Base-by-base conservation (phyloP, 768 basidiomycete genomes). In the Leccinum longicurvipes region DNA sequence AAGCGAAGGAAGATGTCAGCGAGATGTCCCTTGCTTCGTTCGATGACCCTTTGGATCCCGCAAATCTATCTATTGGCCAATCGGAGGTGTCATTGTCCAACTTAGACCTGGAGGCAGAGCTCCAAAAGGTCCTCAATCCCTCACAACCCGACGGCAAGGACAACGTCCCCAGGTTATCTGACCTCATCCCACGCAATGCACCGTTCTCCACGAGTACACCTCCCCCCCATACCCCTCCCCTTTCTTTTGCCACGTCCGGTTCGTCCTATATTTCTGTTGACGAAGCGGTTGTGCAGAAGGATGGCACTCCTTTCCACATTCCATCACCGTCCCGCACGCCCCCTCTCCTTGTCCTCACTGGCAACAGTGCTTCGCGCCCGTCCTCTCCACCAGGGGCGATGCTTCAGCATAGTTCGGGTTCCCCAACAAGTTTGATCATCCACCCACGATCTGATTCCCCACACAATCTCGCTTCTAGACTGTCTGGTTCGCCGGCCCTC, bases 51-150 rank as follows among this genome's bases (percentile, higher is more conserved):
- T 47, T 69, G 58, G 65, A 70, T 29, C 68, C 69, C 17, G 59
- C 55, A 25, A 75, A 73, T 29, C 52, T 72, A 53, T 72, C 68
- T 15, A 70, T 74, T n/a, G 72, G 70, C 24, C 68, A 71, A 44
- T 73, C 72, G 11, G 74, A 74, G 47, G 67, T 74, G 19, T 74
- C 73, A 2, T 59, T 73, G 9, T 69, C 66, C 24, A 72, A 67
- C 25, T 48, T 77, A 10, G 70, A 71, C 41, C 31, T 61, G 23
- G 71, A 73, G 48, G 66, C 63, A 45, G 73, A 70, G 36, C 64
- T 69, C 19, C 64, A 62, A 29, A 60, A 61, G 32, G 67, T 60
- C 19, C 39, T 67, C 7, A 53, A 58, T 17, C 62, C 61, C 0
- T 47, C 61, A 11, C 61, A 55, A 21, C 28, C 57, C 1, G 54